These are phyloP conservation scores for Triticum dicoccoides DNA, from an alignment of 176 grass and related monocot species.

Conservation along the genomic window DNA sequence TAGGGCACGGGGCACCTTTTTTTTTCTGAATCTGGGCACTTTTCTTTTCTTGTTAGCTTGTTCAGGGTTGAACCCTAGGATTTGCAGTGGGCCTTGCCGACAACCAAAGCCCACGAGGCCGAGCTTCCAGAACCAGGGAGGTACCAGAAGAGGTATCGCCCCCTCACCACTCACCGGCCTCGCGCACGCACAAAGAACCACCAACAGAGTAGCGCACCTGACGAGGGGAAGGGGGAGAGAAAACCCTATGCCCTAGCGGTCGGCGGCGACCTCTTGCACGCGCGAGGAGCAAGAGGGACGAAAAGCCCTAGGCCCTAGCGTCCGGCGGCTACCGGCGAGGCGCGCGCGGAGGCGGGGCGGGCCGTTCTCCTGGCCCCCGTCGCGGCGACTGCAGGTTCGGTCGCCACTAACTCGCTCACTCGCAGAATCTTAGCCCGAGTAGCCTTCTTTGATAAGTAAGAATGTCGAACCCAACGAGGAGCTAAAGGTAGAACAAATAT, in stretches of 20 bases:
- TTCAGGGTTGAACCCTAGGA: no score
- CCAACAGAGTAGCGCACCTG: not conserved
- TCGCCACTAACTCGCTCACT: not conserved
- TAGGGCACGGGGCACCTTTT: no score
- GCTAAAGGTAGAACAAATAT: no score
- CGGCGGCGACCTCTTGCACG: not conserved
- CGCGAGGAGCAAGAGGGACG: not conserved
- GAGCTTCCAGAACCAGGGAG: not conserved
- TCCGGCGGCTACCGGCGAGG: not conserved
- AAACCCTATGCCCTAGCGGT: constrained; percentile 15
- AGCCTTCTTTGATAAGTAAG: no score
- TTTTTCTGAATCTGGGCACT: no score
- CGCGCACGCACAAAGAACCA: constrained; percentile 6
- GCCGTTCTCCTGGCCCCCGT: not conserved
- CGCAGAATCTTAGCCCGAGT: not conserved
- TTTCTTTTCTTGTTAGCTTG: no score
- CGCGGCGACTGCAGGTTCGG: not conserved
- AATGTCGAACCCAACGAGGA: no score
- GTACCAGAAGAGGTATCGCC: not conserved
- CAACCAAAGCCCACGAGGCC: not conserved
- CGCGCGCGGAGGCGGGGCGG: not conserved
- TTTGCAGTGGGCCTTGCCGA: not conserved
- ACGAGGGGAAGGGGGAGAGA: not conserved
- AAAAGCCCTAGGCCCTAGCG: not conserved
- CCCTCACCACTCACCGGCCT: not conserved